Evolutionary conservation across 371 early-diverging fungal genomes (phyloP).

Genomic region (Mortierella sp.): DNA sequence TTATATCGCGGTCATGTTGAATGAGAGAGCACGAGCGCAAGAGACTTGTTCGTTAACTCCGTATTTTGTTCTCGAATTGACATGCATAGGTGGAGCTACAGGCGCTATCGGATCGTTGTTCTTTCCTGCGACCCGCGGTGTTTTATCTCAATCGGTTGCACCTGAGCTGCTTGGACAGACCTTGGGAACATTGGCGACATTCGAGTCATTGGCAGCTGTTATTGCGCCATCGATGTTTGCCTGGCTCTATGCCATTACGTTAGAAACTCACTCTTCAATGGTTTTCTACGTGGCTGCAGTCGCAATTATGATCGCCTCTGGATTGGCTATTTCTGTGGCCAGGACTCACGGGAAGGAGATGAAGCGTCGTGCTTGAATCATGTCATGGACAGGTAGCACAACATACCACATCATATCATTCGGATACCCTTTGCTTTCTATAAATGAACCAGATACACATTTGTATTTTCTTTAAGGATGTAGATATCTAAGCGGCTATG

Average conservation of each 20-base stretch:
- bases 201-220: slow-evolving; percentile 30
- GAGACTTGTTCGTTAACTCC: not conserved
- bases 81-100: slow-evolving; percentile 28
- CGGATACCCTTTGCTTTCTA: not conserved
- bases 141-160: slow-evolving; percentile 33
- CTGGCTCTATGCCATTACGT: slow-evolving; percentile 29
- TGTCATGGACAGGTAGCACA: not conserved
- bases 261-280: slow-evolving; percentile 20
- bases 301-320: not conserved
- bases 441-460: not conserved
- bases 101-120: slow-evolving; percentile 40
- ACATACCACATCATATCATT: not conserved
- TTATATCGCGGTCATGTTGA: not conserved
- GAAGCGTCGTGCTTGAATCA: slow-evolving; percentile 6
- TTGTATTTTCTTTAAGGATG: not conserved
- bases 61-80: not conserved
- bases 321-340: slow-evolving; percentile 7
- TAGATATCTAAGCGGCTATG: not conserved
- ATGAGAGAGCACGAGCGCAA: not conserved
- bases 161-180: slow-evolving; percentile 27
- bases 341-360: slow-evolving; percentile 9
- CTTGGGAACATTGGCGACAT: slow-evolving; percentile 40
- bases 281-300: slow-evolving; percentile 20
- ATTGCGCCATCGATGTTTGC: slow-evolving; percentile 27
- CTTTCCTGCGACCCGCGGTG: slow-evolving; percentile 33